Evolutionary conservation across 2,329 filamentous ascomycete species (phyloP), one percentile per base, ranked within the genome.

Genomic region (Periconia digitata): DNA sequence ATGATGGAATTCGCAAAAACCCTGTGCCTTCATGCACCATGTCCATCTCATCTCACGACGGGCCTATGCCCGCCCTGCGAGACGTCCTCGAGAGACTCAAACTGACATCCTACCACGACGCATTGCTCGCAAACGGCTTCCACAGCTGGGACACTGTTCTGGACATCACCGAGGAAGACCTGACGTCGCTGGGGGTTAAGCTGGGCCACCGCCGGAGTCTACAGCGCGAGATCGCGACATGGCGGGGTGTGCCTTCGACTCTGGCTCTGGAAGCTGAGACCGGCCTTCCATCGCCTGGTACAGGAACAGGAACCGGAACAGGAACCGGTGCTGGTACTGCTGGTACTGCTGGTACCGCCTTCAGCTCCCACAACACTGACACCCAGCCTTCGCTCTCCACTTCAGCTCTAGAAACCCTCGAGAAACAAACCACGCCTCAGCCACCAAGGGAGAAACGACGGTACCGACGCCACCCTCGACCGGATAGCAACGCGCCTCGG

Each of bases 91-190:
- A 56, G 13, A 66, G 67, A 12, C 55, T 71, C 32, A 60, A 66
- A 8, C 52, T 72, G 43, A 47, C 48, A 3, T 46, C 58, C 6
- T 72, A 72, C 45, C 42, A 57, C n/a, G 50, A 57, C 2, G 46
- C 53, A 6, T 60, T 73, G 1, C 32, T 50, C 12, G 59, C 67
- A 2, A 72, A 73, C 50, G 70, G 71, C 13, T 73, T 73, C 42
- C 56, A 62, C 44, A 63, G 39, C 37, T 73, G 71, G 71, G 63
- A 70, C 21, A 67, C 61, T 0, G 63, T 72, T n/a, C 58, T 70
- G 36, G 69, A 73, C 47, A 72, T 74, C 29, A 72, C 70, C 18
- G 71, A 74, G 40, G 64, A 71, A 15, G 70, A 74, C 44, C 50
- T 74, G 34, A 63, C 60, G 2, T 32, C 62, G 7, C 54, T 74